These are phyloP conservation scores for Geranium rotundifolium DNA, from an alignment of 345 rosid genomes.

Conservation along the genomic window DNA sequence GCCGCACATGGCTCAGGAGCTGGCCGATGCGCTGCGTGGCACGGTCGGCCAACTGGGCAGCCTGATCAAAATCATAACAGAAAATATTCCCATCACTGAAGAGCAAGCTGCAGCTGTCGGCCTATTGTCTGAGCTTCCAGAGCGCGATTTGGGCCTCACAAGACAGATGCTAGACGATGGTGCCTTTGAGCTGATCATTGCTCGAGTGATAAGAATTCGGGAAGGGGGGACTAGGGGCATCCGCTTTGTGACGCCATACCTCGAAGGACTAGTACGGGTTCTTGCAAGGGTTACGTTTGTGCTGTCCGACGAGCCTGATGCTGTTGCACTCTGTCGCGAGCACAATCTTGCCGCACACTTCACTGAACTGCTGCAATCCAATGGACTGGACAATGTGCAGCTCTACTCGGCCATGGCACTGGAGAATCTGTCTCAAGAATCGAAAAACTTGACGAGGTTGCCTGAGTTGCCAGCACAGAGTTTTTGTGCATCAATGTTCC, in stretches of 20 bases:
- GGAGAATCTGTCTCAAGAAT: slow-evolving; percentile 81
- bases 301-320: slow-evolving; percentile 52
- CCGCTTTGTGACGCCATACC: slow-evolving; percentile 64
- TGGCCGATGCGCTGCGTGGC: slow-evolving; percentile 71
- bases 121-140: slow-evolving; percentile 93
- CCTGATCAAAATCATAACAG: slow-evolving; percentile 54
- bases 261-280: slow-evolving; percentile 70
- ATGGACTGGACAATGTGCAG: slow-evolving; percentile 66
- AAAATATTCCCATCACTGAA: slow-evolving; percentile 58
- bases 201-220: slow-evolving; percentile 44
- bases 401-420: slow-evolving; percentile 73
- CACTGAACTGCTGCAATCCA: slow-evolving; percentile 63
- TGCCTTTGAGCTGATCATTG: slow-evolving; percentile 51
- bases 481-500: slow-evolving; percentile 49
- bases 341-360: slow-evolving; percentile 52
- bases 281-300: slow-evolving; percentile 73
- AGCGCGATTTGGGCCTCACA: slow-evolving; percentile 77
- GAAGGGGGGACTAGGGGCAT: slow-evolving; percentile 62
- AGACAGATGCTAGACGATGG: slow-evolving; percentile 72
- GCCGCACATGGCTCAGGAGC: slow-evolving; percentile 74
- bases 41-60: slow-evolving; percentile 74
- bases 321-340: slow-evolving; percentile 56
- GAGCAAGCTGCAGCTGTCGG: slow-evolving; percentile 91
- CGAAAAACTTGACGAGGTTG: slow-evolving; percentile 57
- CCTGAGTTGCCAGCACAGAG: slow-evolving; percentile 61